Evolutionary conservation across 2,329 filamentous ascomycete genomes (phyloP), one percentile per base, ranked within the genome.

Genomic region (Pseudogymnoascus sp.): DNA sequence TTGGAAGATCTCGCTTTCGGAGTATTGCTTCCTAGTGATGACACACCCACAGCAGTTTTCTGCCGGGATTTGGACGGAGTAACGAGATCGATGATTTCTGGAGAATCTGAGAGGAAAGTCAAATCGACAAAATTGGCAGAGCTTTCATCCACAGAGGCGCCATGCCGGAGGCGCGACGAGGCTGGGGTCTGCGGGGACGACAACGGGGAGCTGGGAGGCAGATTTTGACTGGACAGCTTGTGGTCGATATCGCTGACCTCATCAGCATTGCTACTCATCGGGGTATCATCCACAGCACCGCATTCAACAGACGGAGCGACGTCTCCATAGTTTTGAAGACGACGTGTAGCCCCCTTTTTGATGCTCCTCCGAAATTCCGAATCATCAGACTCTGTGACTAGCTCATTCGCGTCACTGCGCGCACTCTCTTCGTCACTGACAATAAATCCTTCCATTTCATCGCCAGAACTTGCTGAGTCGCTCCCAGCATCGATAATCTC

Each of bases 381-480:
- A 35, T 3, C 9, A 14, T 69, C 60, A 21, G 69, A 63, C 25
- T 70, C 68, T 6, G 66, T 43, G 45, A 60, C 65, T 11, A 64
- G 62, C 33, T 65, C 61, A 41, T 62, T 60, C 8, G 45, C 37
- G n/a, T 49, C 58, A 18, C 49, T 35, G 5, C 35, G 37, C 31
- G 66, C 63, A 16, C 28, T 33, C 21, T 69, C 66, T 37, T 71
- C 68, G 33, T 74, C 70, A 33, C 65, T 52, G 23, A 83, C 76
- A 55, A 88, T 72, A 64, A 88, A 86, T 49, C 77, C 74, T 4
- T 76, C 73, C 18, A 79, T 41, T 7, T 77, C 76, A 23, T 80
- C 79, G 23, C 81, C 81, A 18, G 75, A 80, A 64, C 61, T 63
- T 5, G 38, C 35, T 7, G 38, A 61, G 6, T 69, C 66, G 14